Evolutionary conservation across 495 filamentous ascomycete species (phyloP).

Genomic region (Lasiosphaeriaceae sp.): DNA sequence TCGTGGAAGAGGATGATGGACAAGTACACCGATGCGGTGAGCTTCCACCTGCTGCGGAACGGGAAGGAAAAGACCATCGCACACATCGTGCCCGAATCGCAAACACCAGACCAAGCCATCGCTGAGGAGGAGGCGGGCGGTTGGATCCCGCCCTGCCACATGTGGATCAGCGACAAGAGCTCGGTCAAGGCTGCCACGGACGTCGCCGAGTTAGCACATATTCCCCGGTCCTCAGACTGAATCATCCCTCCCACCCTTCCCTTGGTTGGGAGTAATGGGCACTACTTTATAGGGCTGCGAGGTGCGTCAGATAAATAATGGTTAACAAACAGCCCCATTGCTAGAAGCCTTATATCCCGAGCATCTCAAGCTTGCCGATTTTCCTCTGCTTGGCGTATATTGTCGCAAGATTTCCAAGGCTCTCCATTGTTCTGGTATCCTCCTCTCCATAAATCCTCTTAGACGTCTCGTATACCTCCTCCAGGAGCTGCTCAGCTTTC

Average conservation of each 20-base stretch:
- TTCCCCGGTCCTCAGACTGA: neutral
- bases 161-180: neutral
- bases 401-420: neutral
- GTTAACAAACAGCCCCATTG: neutral
- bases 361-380: neutral
- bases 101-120: too few relatives aligned
- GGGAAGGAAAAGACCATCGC: too few relatives aligned
- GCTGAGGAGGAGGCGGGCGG: too few relatives aligned
- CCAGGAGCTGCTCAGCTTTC: neutral
- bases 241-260: neutral
- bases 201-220: neutral
- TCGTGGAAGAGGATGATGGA: too few relatives aligned
- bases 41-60: too few relatives aligned
- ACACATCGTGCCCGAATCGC: too few relatives aligned
- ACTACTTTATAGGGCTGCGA: neutral
- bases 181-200: neutral
- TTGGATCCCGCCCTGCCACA: too few relatives aligned
- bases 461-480: neutral
- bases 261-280: neutral
- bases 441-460: neutral
- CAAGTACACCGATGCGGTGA: too few relatives aligned
- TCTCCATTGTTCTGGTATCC: neutral
- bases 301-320: neutral
- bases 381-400: conserved; percentile 2
- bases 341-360: neutral